Percentiles rank a stretch among this genome's conserved stretches.
Evolutionary conservation across 805 yeast species (phyloP).

Genomic region (Tetrapisispora pingtungensis): DNA sequence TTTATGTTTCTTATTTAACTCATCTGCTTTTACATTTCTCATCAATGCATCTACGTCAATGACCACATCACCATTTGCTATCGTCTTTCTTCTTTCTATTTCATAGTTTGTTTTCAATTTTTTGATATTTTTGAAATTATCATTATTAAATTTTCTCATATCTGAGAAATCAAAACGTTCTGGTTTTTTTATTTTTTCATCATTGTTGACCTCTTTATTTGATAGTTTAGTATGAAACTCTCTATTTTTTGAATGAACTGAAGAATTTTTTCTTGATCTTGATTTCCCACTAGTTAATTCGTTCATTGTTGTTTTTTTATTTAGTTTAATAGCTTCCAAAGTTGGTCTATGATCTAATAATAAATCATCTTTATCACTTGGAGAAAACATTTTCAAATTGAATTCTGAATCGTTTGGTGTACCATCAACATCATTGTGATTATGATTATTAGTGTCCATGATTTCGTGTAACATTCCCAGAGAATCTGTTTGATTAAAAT

Average conservation of each 20-base stretch:
- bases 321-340: constrained; percentile 2
- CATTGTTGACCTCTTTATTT: background rate
- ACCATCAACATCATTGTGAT: background rate
- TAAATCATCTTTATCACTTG: constrained; percentile 9
- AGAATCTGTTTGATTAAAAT: constrained; percentile 27
- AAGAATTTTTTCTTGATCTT: constrained; percentile 1
- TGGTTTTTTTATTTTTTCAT: background rate
- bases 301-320: background rate
- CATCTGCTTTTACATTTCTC: constrained; percentile 8
- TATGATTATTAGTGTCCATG: constrained; percentile 3
- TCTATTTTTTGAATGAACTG: background rate
- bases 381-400: constrained; percentile 1
- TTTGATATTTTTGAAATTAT: background rate
- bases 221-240: background rate
- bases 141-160: background rate
- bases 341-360: constrained; percentile 24
- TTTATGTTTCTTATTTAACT: background rate
- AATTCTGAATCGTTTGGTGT: background rate
- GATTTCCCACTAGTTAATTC: background rate
- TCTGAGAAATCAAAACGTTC: constrained; percentile 1
- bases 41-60: constrained; percentile 29
- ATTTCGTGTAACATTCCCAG: constrained; percentile 27
- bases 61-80: constrained; percentile 22
- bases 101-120: background rate
- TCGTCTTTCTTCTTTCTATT: constrained; percentile 9